Evolutionary conservation across 352 stramenopile genomes (phyloP).

Genomic region (Phytophthora constricta): DNA sequence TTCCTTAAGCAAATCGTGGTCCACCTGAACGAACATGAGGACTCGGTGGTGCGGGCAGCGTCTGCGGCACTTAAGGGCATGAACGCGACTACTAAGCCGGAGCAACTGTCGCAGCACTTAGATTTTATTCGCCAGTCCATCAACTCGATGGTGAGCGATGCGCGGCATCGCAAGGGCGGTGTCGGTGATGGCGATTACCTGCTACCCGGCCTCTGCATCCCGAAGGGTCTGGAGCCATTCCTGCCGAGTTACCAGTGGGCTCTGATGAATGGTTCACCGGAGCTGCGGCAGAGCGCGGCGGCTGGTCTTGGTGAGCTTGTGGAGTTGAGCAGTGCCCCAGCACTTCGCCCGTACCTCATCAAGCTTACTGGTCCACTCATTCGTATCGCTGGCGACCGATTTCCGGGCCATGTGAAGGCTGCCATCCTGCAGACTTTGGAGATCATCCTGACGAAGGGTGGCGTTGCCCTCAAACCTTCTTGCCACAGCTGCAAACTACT

Average conservation of each 20-base stretch:
- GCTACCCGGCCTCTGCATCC: conserved; percentile 79
- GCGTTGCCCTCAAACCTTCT: conserved; percentile 97
- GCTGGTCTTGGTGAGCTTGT: conserved; percentile 97
- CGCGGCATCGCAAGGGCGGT: conserved; percentile 93
- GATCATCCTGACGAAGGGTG: conserved; percentile 97
- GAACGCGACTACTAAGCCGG: conserved; percentile 91
- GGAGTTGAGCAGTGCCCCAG: conserved; percentile 83
- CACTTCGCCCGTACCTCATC: conserved; percentile 97
- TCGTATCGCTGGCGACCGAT: conserved; percentile 99
- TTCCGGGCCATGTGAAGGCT: conserved; percentile 97
- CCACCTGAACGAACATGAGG: conserved; percentile 95
- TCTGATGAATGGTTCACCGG: conserved; percentile 95
- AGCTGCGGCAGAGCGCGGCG: conserved; percentile 92
- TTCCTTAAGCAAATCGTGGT: conserved; percentile 97
- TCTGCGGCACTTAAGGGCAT: conserved; percentile 92
- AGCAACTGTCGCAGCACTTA: conserved; percentile 95
- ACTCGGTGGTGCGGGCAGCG: conserved; percentile 88
- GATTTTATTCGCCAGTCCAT: conserved; percentile 98
- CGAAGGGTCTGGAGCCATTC: conserved; percentile 95
- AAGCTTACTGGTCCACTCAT: conserved; percentile 98
- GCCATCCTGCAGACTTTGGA: conserved; percentile 98
- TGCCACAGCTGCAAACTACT: conserved; percentile 99
- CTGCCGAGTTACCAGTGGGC: conserved; percentile 98
- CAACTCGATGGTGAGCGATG: conserved; percentile 96
- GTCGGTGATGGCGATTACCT: conserved; percentile 81